These are phyloP conservation scores for Jackrogersella multiformis DNA, from an alignment of 495 filamentous ascomycete species.

Conservation along the genomic window DNA sequence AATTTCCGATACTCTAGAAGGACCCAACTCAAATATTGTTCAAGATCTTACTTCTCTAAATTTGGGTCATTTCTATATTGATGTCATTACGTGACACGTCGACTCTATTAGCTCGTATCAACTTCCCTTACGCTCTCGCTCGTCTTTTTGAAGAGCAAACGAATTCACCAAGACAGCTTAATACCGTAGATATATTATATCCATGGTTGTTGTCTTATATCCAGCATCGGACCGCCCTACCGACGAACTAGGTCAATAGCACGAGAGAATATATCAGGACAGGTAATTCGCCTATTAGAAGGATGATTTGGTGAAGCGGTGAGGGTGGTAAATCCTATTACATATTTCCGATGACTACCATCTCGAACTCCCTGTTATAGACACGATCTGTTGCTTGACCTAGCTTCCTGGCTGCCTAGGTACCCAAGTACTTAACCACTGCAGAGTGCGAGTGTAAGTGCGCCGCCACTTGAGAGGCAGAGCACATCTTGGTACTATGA, in stretches of 20 bases:
- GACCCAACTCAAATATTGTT: not conserved
- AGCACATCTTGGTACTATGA: not conserved
- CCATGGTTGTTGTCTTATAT: not conserved
- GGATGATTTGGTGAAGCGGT: not conserved
- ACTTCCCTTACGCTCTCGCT: not conserved
- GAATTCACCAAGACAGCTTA: not conserved
- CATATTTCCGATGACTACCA: not conserved
- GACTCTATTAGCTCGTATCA: not conserved
- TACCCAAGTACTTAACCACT: not conserved
- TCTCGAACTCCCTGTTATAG: not conserved
- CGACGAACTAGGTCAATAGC: conserved; percentile 12
- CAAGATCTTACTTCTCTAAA: not conserved
- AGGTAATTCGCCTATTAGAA: not conserved
- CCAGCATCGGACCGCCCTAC: conserved; percentile 24
- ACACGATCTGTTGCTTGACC: not conserved
- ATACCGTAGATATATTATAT: not conserved
- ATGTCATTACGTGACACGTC: not conserved
- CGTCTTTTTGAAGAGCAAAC: not conserved
- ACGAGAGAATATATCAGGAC: conserved; percentile 9
- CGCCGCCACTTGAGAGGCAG: not conserved
- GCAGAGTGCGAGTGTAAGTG: not conserved
- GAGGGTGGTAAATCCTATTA: not conserved
- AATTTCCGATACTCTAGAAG: too few relatives aligned
- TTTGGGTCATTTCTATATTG: not conserved
- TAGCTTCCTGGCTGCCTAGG: not conserved